phyloP scores from a whole-genome alignment of 257 asterid genomes.

The Gentiana macrophylla region DNA sequence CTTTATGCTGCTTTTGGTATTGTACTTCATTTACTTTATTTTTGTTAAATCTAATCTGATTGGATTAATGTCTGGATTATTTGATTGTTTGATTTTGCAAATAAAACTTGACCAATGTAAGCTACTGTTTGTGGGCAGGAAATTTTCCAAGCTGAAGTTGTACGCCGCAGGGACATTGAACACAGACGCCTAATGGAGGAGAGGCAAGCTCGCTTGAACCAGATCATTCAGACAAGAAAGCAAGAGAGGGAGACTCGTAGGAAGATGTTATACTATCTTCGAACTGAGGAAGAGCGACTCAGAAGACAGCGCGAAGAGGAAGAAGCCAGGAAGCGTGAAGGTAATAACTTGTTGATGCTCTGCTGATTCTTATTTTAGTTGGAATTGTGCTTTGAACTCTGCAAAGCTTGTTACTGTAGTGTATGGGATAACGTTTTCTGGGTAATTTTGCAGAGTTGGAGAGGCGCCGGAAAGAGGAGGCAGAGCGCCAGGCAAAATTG shows the following conservation, averaged over 20 bases:
- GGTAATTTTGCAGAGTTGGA: conserved; percentile 43
- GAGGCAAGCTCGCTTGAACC: conserved; percentile 37
- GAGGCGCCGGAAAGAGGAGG: conserved; percentile 59
- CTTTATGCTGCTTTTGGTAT: too few relatives aligned
- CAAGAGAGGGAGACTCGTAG: conserved; percentile 64
- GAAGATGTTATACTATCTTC: conserved; percentile 51
- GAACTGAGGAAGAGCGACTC: conserved; percentile 61
- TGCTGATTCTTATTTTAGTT: not conserved
- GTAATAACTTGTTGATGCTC: conserved; percentile 17
- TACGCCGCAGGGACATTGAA: conserved; percentile 35
- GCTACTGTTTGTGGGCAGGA: conserved; percentile 24
- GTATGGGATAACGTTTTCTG: too few relatives aligned
- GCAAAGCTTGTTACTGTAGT: too few relatives aligned
- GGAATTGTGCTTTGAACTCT: not conserved
- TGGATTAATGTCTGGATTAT: too few relatives aligned
- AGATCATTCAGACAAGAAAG: conserved; percentile 44
- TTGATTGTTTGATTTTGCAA: too few relatives aligned
- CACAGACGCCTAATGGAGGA: conserved; percentile 31
- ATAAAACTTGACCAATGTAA: conserved; percentile 1
- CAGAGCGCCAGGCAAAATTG: conserved; percentile 56
- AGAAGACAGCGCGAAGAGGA: conserved; percentile 67
- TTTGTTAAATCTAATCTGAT: too few relatives aligned
- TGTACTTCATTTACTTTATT: too few relatives aligned
- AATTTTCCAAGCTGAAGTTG: conserved; percentile 43
- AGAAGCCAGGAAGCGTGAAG: conserved; percentile 79